These are phyloP conservation scores for Acacia crassicarpa DNA, from an alignment of 306 rosid genomes.

Conservation along the genomic window DNA sequence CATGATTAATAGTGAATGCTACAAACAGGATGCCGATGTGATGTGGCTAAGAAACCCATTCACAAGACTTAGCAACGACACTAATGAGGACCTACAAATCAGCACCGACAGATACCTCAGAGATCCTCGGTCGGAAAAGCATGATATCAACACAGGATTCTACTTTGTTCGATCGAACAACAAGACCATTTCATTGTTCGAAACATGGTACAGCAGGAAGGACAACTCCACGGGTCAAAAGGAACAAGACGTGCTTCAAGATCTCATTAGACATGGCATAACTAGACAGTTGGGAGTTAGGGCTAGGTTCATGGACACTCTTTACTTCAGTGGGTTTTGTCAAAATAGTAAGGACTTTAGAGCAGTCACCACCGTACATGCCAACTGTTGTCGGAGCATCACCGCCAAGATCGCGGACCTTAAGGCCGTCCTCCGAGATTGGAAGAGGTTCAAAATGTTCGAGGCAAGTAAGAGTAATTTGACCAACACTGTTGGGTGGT, in stretches of 20 bases:
- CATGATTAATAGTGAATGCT: no score
- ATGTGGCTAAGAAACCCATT: conserved; percentile 88
- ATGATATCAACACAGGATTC: conserved; percentile 73
- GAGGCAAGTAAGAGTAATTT: conserved; percentile 24
- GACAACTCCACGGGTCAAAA: conserved; percentile 56
- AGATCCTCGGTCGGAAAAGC: conserved; percentile 46
- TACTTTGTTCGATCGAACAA: conserved; percentile 63
- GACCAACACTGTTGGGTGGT: conserved; percentile 35
- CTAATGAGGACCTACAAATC: conserved; percentile 62
- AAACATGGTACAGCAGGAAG: conserved; percentile 63
- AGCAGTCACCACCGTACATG: conserved; percentile 61
- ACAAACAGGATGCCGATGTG: conserved; percentile 65
- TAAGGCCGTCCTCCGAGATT: conserved; percentile 44
- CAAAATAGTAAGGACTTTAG: conserved; percentile 58
- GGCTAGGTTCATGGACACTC: conserved; percentile 68
- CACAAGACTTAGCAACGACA: conserved; percentile 44
- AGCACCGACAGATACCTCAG: conserved; percentile 53
- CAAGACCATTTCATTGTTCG: conserved; percentile 60
- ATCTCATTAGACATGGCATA: conserved; percentile 33
- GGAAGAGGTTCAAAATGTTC: conserved; percentile 56
- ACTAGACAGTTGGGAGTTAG: conserved; percentile 41
- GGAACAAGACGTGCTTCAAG: conserved; percentile 73
- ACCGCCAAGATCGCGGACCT: conserved; percentile 61
- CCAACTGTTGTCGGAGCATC: conserved; percentile 78
- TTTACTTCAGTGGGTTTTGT: conserved; percentile 83